Conservation (phyloP, 1,284 basidiomycete genomes). For the Trichosporon sp. region DNA sequence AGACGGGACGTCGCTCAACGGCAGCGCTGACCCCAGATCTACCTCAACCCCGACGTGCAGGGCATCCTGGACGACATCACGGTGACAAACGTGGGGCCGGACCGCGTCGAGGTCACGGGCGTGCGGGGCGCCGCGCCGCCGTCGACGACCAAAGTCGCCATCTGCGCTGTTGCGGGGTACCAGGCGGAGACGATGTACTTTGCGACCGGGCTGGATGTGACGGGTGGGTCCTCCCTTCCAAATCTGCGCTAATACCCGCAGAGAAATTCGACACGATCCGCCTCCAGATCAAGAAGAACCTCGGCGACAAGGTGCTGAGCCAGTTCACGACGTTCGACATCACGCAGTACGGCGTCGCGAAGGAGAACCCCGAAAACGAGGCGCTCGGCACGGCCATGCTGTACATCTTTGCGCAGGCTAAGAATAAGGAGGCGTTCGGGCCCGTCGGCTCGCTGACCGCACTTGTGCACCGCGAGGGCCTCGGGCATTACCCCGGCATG, state of each 20-base stretch:
- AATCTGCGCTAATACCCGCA: background rate
- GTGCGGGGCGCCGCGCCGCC: constrained; percentile 27
- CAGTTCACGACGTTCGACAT: constrained; percentile 21
- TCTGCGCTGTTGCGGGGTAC: constrained; percentile 28
- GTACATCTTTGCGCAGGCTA: constrained; percentile 29
- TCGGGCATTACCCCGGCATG: constrained; percentile 25
- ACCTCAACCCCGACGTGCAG: constrained; percentile 33
- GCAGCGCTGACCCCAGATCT: constrained; percentile 12
- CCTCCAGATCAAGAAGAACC: constrained; percentile 20
- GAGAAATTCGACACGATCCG: constrained; percentile 28
- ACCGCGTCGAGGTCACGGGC: constrained; percentile 26
- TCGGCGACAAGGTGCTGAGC: background rate
- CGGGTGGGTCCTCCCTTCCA: background rate
- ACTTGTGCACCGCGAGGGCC: constrained; percentile 20
- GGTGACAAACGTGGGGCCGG: constrained; percentile 17
- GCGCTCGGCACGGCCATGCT: constrained; percentile 25
- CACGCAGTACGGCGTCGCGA: constrained; percentile 25
- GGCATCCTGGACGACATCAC: constrained; percentile 25
- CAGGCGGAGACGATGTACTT: constrained; percentile 26
- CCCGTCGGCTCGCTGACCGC: constrained; percentile 4
- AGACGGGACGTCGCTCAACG: too few species aligned
- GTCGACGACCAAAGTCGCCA: constrained; percentile 30
- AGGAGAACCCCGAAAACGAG: constrained; percentile 21
- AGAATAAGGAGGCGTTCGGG: constrained; percentile 18
- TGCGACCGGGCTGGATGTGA: constrained; percentile 25